phyloP scores from a whole-genome alignment of 768 basidiomycete genomes.

The Phylloporus arenicola region DNA sequence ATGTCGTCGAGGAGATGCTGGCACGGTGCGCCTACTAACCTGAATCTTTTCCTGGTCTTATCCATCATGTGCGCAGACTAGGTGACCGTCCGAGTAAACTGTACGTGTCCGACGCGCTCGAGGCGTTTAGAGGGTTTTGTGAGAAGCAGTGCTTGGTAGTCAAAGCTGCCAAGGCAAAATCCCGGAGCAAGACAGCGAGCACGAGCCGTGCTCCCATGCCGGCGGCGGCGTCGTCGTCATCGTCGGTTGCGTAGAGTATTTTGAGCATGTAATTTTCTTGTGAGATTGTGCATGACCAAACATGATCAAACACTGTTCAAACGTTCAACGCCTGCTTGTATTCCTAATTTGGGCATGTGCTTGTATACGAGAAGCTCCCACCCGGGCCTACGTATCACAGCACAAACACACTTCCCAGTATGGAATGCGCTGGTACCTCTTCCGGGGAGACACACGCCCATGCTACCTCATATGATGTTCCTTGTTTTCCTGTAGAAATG shows the following conservation, averaged over 20 bases:
- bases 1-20: slow-evolving; percentile 55
- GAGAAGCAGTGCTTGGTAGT: slow-evolving; percentile 36
- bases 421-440: neutral
- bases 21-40: slow-evolving; percentile 34
- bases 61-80: slow-evolving; percentile 34
- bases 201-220: neutral
- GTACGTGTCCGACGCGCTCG: slow-evolving; percentile 49
- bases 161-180: slow-evolving; percentile 32
- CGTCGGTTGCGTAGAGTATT: neutral
- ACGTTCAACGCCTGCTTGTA: slow-evolving; percentile 19
- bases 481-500: slow-evolving; percentile 1
- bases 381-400: neutral
- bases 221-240: neutral
- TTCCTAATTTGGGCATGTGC: slow-evolving; percentile 26
- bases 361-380: slow-evolving; percentile 12
- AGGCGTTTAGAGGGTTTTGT: slow-evolving; percentile 43
- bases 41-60: neutral
- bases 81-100: slow-evolving; percentile 50
- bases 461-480: slow-evolving; percentile 14
- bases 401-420: slow-evolving; percentile 9
- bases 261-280: neutral
- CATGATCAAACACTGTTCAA: slow-evolving; percentile 2
- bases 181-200: neutral
- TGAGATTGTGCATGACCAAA: neutral
- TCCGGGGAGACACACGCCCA: neutral